Conservation (phyloP, 2,329 filamentous ascomycete genomes). For the Alternaria incomplexa region DNA sequence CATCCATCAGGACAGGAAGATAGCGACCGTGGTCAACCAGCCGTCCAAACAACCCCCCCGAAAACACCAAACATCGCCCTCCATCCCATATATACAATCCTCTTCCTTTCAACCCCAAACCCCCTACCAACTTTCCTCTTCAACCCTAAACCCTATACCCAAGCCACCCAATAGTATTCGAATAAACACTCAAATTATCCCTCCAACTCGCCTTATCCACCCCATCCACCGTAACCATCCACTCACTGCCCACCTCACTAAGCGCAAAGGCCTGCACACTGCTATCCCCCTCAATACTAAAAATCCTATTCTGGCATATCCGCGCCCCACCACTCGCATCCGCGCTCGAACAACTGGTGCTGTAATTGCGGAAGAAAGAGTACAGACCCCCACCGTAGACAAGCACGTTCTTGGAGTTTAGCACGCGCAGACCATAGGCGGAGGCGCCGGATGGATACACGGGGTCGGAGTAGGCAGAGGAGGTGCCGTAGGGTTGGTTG, state of each 20-base stretch:
- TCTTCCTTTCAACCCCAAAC: neutral
- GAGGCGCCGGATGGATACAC: slow-evolving; percentile 62
- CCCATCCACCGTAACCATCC: slow-evolving; percentile 56
- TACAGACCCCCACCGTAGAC: slow-evolving; percentile 72
- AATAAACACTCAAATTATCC: slow-evolving; percentile 55
- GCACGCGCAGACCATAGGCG: slow-evolving; percentile 69
- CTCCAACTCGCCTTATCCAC: slow-evolving; percentile 52
- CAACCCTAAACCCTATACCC: slow-evolving; percentile 38
- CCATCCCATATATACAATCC: neutral
- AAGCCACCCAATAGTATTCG: slow-evolving; percentile 43
- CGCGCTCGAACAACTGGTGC: slow-evolving; percentile 41
- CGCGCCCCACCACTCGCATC: slow-evolving; percentile 38
- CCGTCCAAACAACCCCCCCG: neutral
- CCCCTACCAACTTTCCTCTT: neutral
- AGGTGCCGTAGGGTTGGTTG: slow-evolving; percentile 64
- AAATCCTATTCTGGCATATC: slow-evolving; percentile 59
- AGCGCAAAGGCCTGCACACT: slow-evolving; percentile 55
- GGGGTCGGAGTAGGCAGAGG: slow-evolving; percentile 67
- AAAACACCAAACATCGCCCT: neutral
- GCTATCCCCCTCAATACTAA: slow-evolving; percentile 54
- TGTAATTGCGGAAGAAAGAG: slow-evolving; percentile 72
- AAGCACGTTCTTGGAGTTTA: slow-evolving; percentile 62
- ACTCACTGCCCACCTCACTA: slow-evolving; percentile 55
- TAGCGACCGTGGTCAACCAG: neutral
- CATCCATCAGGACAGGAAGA: neutral